Evolutionary conservation across 139 green algal species (phyloP), one percentile per base, ranked within the genome.

Genomic region (Micromonas commoda): DNA sequence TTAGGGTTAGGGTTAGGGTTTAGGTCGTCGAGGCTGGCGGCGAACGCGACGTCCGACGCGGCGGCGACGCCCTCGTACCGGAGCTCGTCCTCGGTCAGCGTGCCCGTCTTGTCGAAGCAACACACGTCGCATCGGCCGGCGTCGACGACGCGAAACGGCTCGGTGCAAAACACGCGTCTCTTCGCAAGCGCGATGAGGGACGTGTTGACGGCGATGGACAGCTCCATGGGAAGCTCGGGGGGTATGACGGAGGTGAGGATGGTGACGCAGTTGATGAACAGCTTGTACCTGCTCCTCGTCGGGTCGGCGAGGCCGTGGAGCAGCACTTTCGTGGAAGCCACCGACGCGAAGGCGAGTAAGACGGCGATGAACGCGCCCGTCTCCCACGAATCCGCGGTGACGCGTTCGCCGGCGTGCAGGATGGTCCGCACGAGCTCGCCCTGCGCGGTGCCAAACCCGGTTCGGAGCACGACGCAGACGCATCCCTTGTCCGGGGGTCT

Each of bases 21-120:
- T n/a, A n/a, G n/a, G n/a, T n/a, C n/a, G n/a, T n/a, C n/a, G n/a
- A n/a, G n/a, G n/a, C n/a, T n/a, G n/a, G n/a, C n/a, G n/a, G n/a
- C n/a, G n/a, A n/a, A n/a, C n/a, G n/a, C 33, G 64, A 51, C 19
- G 20, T 72, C 64, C 20, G 19, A 20, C 33, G 31, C 23, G n/a
- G 35, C 72, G 37, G 68, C 53, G n/a, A 86, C 51, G 0, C 85
- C 91, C 69, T 96, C 85, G 76, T 97, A 83, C 64, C 93, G 83
- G 87, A 98, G 89, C 76, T 97, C 87, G 81, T 98, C 93, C 6
- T 77, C 90, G 3, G 95, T 98, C 28, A 98, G 89, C 23, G 95
- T 99, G 80, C 95, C 95, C 0, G 95, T 99, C 90, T 98, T 99
- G 90, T 99, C 95, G 79, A 99, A 99, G 85, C 95, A 99, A 86